Conservation (phyloP, 2,329 filamentous ascomycete species). For the Arachnopeziza araneosa region DNA sequence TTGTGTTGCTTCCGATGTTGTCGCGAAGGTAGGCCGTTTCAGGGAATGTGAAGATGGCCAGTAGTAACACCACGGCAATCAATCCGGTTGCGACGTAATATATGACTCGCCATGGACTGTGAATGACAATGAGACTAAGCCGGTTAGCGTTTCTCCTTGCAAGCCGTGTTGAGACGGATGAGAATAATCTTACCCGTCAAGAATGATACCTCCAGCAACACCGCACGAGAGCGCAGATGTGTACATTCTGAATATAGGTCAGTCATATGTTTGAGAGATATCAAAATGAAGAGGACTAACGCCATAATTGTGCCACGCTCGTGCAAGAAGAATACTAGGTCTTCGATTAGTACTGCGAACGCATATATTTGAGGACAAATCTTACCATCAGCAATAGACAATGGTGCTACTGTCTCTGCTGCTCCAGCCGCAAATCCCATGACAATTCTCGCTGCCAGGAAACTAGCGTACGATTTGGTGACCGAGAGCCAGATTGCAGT, state of each 20-base stretch:
- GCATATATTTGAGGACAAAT: neutral
- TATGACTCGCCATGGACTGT: slow-evolving; percentile 44
- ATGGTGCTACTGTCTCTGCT: slow-evolving; percentile 50
- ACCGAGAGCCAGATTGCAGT: slow-evolving; percentile 12
- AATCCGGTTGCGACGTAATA: slow-evolving; percentile 47
- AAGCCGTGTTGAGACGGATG: slow-evolving; percentile 33
- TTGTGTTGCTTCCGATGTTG: neutral
- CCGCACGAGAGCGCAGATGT: slow-evolving; percentile 33
- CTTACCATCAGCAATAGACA: slow-evolving; percentile 48
- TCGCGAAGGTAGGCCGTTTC: slow-evolving; percentile 45
- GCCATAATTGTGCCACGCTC: slow-evolving; percentile 46
- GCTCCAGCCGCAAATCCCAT: slow-evolving; percentile 31
- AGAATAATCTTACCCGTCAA: slow-evolving; percentile 41
- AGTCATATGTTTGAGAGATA: neutral
- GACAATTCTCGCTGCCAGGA: slow-evolving; percentile 18
- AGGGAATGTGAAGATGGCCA: slow-evolving; percentile 48
- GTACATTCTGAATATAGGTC: slow-evolving; percentile 11
- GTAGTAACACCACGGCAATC: slow-evolving; percentile 41
- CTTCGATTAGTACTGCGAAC: neutral
- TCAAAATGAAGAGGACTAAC: slow-evolving; percentile 7
- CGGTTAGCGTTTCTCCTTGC: neutral
- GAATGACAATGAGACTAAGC: slow-evolving; percentile 38
- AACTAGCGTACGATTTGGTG: slow-evolving; percentile 15
- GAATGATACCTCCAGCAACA: slow-evolving; percentile 44
- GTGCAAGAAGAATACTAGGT: slow-evolving; percentile 48